phyloP scores from a whole-genome alignment of 2,329 filamentous ascomycete genomes.

The Rhynchosporium secalis region DNA sequence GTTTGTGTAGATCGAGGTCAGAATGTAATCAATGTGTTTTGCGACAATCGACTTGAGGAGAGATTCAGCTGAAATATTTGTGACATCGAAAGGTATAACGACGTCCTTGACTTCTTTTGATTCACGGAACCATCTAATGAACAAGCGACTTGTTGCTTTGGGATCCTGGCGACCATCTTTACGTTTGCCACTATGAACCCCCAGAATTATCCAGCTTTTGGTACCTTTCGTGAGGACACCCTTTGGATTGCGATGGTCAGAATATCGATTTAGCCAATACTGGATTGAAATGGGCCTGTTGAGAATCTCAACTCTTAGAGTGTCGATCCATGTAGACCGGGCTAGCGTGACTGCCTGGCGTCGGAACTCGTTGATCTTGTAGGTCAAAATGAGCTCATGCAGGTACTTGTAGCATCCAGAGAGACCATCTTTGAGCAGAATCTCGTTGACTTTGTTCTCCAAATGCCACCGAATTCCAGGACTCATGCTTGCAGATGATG shows the following conservation, averaged over 20 bases:
- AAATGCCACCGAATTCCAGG: conserved; percentile 64
- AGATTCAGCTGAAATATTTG: conserved; percentile 69
- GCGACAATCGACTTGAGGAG: conserved; percentile 75
- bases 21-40: conserved; percentile 69
- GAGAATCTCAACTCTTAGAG: conserved; percentile 73
- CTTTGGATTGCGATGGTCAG: conserved; percentile 41
- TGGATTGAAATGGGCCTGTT: conserved; percentile 83
- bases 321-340: conserved; percentile 73
- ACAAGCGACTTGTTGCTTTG: conserved; percentile 55
- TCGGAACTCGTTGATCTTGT: conserved; percentile 82
- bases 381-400: conserved; percentile 83
- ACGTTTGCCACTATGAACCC: conserved; percentile 65
- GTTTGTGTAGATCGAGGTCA: conserved; percentile 64
- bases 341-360: conserved; percentile 73
- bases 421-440: conserved; percentile 69
- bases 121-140: conserved; percentile 80
- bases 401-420: conserved; percentile 80
- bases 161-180: conserved; percentile 46
- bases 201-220: conserved; percentile 91
- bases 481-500: conserved; percentile 61
- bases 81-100: conserved; percentile 66
- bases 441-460: conserved; percentile 70
- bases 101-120: conserved; percentile 70
- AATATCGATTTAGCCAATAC: conserved; percentile 76
- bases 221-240: conserved; percentile 41